Percentiles rank a stretch among this genome's conserved stretches.
phyloP scores from a whole-genome alignment of 179 eudicot genomes.

The Carnegiea gigantea region DNA sequence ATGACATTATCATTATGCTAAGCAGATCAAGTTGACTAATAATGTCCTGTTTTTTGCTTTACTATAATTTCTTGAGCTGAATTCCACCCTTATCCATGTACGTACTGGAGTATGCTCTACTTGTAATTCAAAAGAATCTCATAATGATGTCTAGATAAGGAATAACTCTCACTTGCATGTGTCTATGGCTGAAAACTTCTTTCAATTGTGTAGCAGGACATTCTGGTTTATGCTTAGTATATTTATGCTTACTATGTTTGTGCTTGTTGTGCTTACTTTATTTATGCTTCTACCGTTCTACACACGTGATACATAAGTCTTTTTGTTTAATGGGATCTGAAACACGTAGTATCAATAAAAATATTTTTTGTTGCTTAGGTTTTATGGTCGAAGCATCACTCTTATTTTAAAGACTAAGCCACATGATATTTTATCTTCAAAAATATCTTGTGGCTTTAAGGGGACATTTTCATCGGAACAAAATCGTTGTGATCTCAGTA shows the following conservation, averaged over 20 bases:
- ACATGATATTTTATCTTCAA: neutral
- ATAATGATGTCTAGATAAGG: neutral
- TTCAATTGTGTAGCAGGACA: no score
- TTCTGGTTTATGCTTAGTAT: no score
- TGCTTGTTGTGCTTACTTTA: no score
- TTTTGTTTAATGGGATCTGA: no score
- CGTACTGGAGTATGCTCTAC: neutral
- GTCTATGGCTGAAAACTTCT: no score
- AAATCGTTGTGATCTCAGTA: neutral
- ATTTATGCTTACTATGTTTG: no score
- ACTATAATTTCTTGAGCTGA: neutral
- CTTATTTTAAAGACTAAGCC: neutral
- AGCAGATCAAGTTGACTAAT: neutral
- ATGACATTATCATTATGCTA: neutral
- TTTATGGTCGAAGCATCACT: neutral
- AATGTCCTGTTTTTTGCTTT: neutral
- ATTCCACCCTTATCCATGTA: neutral
- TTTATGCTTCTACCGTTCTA: no score
- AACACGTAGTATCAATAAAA: no score
- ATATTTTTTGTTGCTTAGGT: neutral
- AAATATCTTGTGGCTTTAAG: neutral
- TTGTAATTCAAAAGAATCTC: neutral
- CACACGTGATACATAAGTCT: no score
- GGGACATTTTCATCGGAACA: neutral
- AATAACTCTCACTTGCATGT: neutral